Base-by-base conservation (phyloP, 106 monocot genomes). In the Allium cepa region DNA sequence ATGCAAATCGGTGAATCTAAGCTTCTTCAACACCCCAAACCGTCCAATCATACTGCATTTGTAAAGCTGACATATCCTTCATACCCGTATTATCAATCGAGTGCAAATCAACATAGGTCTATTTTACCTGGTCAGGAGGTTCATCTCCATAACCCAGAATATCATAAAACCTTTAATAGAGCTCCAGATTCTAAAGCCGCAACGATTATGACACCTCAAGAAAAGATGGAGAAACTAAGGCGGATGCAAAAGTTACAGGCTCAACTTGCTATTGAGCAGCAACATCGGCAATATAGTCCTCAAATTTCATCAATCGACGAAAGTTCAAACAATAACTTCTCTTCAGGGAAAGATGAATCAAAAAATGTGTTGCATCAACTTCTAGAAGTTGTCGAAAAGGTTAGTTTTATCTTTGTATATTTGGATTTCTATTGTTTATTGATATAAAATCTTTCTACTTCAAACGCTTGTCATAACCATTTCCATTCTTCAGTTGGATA, bases 241-340 rank as follows among this genome's bases (percentile, higher is more conserved):
- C 69, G 91, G 11, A 80, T 83, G 3, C 96, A 92, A 61, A 79
- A 92, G 59, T 88, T 96, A 84, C 96, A 86, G 63, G 96, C 96
- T 67, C 75, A 91, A 81, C 79, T 86, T 50, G 96, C 96, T 50
- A 96, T 96, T 76, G 83, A 96, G 69, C 88, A 96, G 75, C 96
- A 91, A 60, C 80, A 82, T 45, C 88, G 86, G 66, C 85, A 92
- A 61, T 81, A 88, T 73, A 76, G 75, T 75, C 80, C 77, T 69
- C 80, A 85, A 71, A 75, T 71, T 49, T 12, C 22, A n/a, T 66
- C 46, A 49, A 49, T 66, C 15, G 81, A 90, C 56, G 90, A 75
- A 64, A 47, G 48, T 58, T 56, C 57, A 36, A 46, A 62, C 61
- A 67, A 82, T 76, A 86, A 82, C 64, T 71, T 46, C 17, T 71